These are phyloP conservation scores for Abrus pulchellus DNA, from an alignment of 306 rosid species.

Conservation along the genomic window DNA sequence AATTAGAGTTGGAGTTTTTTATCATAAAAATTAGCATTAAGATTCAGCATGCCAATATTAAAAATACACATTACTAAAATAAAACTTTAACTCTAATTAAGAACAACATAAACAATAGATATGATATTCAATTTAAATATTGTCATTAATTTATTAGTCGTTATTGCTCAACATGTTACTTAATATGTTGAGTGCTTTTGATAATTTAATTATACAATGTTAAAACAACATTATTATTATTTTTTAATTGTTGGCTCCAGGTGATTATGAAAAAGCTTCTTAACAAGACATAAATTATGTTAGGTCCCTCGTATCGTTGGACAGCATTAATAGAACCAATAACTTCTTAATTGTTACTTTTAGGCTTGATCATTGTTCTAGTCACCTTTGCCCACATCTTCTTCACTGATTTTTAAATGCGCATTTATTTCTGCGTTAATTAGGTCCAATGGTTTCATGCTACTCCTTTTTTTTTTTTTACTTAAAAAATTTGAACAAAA, in stretches of 20 bases:
- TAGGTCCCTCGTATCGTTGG: background rate
- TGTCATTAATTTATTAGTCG: background rate
- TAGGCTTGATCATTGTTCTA: background rate
- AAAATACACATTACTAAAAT: too few species aligned
- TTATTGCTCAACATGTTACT: background rate
- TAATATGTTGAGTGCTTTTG: conserved; percentile 1
- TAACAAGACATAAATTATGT: too few species aligned
- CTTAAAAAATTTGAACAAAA: too few species aligned
- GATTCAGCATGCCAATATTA: too few species aligned
- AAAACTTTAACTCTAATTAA: too few species aligned
- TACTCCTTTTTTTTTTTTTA: too few species aligned
- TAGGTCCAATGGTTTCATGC: too few species aligned
- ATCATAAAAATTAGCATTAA: too few species aligned
- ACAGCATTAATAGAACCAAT: background rate
- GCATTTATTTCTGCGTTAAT: background rate
- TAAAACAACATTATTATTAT: background rate
- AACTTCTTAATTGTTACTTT: background rate
- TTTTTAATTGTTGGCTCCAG: background rate
- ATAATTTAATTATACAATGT: background rate
- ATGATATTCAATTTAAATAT: too few species aligned
- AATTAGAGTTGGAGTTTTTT: too few species aligned
- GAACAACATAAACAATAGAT: too few species aligned
- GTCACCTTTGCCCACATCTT: background rate
- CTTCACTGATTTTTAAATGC: background rate
- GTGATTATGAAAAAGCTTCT: background rate